Base-by-base conservation (phyloP, 2,329 filamentous ascomycete species). In the Pezicula neosporulosa region DNA sequence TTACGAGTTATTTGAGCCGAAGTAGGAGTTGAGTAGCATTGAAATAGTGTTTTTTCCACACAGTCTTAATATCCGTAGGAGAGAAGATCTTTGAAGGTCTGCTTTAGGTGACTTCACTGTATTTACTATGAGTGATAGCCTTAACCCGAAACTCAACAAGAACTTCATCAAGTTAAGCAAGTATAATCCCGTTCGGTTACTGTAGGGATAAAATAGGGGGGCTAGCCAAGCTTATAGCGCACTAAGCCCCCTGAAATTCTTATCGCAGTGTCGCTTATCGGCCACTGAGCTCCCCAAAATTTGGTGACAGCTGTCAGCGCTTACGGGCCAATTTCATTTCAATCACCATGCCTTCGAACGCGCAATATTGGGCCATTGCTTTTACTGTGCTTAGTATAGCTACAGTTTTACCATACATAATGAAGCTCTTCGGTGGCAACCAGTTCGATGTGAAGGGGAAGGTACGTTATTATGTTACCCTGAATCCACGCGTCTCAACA, bases 391-490 rank as follows among this genome's bases (percentile, higher is more conserved):
- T 56, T 12, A 49, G 52, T 35, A 13, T 59, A 8, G 30, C 61
- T 58, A 70, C 75, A 45, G 16, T 57, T 10, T 16, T 61, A n/a
- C 60, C 61, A 15, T 49, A 49, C 9, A 59, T 65, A 44, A 91
- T 92, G 87, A 84, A 86, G n/a, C 66, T 86, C 53, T 87, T 90
- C 52, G 71, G 78, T 50, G 86, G 80, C 60, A 90, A 96, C 66
- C 80, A 90, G 56, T 90, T 97, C 74, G 82, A 85, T 47, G 89
- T 97, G 10, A 84, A 91, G 62, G 90, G 90, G 68, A 89, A 87
- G 77, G 92, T 94, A 68, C 47, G 75, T 64, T 33, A 27, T 2
- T 12, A n/a, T 38, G 6, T 13, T 52, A 18, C 37, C 30, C 3
- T 43, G 18, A 49, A 33, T 45, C 18, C n/a, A 8, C 10, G 48